Percentiles rank a stretch among this genome's conserved stretches.
Conservation (phyloP, 805 yeast genomes). For the Wickerhamomyces bovis region DNA sequence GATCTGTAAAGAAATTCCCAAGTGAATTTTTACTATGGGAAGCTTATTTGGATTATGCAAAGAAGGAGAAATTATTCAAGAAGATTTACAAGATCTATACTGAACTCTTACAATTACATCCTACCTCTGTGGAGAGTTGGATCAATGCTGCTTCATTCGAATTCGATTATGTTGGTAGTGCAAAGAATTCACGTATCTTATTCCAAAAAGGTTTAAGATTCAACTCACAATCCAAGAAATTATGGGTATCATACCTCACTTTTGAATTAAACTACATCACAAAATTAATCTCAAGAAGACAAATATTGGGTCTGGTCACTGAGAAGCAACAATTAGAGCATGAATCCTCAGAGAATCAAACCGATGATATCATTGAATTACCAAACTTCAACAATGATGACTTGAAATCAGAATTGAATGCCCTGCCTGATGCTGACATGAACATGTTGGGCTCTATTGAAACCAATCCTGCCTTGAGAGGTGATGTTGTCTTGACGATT, state of each 20-base stretch:
- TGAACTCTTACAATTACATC: constrained; percentile 76
- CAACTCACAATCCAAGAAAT: constrained; percentile 60
- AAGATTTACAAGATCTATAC: constrained; percentile 73
- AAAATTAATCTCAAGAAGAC: constrained; percentile 76
- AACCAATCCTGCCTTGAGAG: constrained; percentile 70
- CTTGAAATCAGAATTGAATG: constrained; percentile 56
- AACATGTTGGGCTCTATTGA: constrained; percentile 83
- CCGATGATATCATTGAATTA: constrained; percentile 32
- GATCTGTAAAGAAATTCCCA: constrained; percentile 79
- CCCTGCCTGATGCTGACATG: constrained; percentile 82
- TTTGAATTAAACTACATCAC: constrained; percentile 85
- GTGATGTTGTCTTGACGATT: constrained; percentile 66
- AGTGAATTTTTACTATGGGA: constrained; percentile 76
- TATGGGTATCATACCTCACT: constrained; percentile 85
- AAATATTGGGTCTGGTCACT: constrained; percentile 70
- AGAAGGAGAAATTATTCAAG: constrained; percentile 60
- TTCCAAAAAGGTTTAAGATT: constrained; percentile 83
- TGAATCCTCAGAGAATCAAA: constrained; percentile 27
- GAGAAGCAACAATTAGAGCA: constrained; percentile 61
- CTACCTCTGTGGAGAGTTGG: constrained; percentile 90
- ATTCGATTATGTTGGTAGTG: constrained; percentile 80
- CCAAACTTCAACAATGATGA: constrained; percentile 47
- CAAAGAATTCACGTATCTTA: constrained; percentile 80
- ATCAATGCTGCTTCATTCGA: constrained; percentile 92
- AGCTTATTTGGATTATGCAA: constrained; percentile 62